Evolutionary conservation across 2,329 filamentous ascomycete species (phyloP).

Genomic region (Sphaceloma murrayae): DNA sequence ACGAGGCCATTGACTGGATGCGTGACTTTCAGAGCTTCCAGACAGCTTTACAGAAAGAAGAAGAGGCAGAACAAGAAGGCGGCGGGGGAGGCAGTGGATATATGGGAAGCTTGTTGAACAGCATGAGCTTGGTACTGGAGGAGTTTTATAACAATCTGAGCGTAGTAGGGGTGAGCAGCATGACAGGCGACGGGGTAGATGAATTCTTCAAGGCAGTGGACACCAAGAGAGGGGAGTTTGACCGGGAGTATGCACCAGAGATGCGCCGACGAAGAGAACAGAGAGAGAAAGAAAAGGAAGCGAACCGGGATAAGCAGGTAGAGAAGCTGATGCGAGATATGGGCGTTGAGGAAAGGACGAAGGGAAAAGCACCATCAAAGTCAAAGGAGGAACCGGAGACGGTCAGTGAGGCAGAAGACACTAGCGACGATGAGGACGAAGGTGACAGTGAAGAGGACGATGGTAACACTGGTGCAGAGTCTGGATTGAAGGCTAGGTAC

Average conservation of each 20-base stretch:
- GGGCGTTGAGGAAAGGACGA: constrained; percentile 44
- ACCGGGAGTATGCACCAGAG: constrained; percentile 84
- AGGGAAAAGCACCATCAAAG: constrained; percentile 28
- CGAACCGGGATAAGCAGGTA: constrained; percentile 66
- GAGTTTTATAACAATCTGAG: constrained; percentile 94
- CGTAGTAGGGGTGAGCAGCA: constrained; percentile 85
- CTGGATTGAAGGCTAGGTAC: constrained; percentile 66
- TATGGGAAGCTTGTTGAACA: constrained; percentile 91
- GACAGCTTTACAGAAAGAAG: constrained; percentile 68
- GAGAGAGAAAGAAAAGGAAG: constrained; percentile 64
- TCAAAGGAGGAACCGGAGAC: constrained; percentile 40
- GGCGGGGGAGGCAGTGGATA: constrained; percentile 73
- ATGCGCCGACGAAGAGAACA: constrained; percentile 68
- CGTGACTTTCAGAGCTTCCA: constrained; percentile 97
- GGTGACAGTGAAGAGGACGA: constrained; percentile 49
- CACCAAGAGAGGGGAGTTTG: constrained; percentile 80
- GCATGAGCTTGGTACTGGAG: constrained; percentile 94
- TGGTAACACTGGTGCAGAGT: constrained; percentile 37
- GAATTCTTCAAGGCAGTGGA: constrained; percentile 88
- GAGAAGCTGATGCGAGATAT: constrained; percentile 94
- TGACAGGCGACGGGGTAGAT: constrained; percentile 83
- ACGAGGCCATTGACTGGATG: constrained; percentile 95
- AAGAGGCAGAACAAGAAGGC: constrained; percentile 63
- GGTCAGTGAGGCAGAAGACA: constrained; percentile 43
- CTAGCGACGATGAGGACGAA: constrained; percentile 44